phyloP scores from a whole-genome alignment of 1,139 yeast species.

The Yamadazyma sp. region DNA sequence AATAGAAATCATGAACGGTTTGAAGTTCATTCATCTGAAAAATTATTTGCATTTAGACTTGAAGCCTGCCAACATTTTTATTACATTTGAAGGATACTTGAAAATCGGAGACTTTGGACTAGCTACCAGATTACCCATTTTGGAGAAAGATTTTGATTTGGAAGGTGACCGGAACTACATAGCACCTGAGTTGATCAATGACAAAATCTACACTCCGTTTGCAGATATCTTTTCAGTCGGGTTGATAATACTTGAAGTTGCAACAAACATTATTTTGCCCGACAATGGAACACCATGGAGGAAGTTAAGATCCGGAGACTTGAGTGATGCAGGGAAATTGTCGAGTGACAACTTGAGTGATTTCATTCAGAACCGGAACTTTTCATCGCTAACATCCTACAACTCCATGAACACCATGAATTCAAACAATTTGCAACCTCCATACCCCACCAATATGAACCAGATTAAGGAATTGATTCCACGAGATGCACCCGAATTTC shows the following conservation, averaged over 20 bases:
- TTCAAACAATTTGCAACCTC: constrained; percentile 13
- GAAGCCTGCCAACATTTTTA: constrained; percentile 92
- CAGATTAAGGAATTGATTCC: constrained; percentile 47
- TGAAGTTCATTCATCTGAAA: constrained; percentile 75
- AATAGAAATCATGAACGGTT: constrained; percentile 76
- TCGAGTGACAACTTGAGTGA: constrained; percentile 56
- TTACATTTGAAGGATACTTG: constrained; percentile 90
- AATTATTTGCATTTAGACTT: constrained; percentile 82
- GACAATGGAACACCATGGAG: constrained; percentile 99
- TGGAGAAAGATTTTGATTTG: constrained; percentile 68
- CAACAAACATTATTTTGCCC: constrained; percentile 92
- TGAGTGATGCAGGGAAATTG: constrained; percentile 90
- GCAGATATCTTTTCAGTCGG: constrained; percentile 96
- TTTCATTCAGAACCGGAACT: constrained; percentile 41
- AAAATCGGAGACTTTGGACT: constrained; percentile 83
- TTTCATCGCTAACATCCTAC: constrained; percentile 37
- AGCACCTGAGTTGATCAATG: constrained; percentile 92
- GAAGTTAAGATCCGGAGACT: constrained; percentile 89
- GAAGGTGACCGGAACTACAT: constrained; percentile 98
- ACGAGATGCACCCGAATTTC: constrained; percentile 81
- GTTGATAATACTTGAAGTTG: constrained; percentile 87
- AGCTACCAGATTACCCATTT: constrained; percentile 53
- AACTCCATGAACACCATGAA: constrained; percentile 16
- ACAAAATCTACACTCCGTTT: constrained; percentile 80
- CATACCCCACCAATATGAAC: constrained; percentile 10